These are phyloP conservation scores for Starmera pachycereana DNA, from an alignment of 805 yeast species.

Conservation along the genomic window DNA sequence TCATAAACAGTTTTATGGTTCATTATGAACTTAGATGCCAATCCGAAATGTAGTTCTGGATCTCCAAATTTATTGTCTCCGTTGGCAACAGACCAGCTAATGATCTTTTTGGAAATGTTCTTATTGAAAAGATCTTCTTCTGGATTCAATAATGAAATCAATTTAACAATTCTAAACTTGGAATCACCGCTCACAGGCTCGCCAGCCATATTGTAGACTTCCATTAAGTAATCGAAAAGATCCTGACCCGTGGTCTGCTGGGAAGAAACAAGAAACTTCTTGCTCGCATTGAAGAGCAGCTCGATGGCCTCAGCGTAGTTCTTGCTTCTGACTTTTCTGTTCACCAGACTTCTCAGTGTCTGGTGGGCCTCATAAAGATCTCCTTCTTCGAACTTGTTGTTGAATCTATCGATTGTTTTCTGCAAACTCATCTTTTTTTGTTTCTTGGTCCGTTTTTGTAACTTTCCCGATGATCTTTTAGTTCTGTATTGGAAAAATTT, in stretches of 20 bases:
- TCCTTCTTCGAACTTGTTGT: slow-evolving; percentile 55
- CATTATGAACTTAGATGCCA: slow-evolving; percentile 56
- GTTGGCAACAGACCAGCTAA: slow-evolving; percentile 52
- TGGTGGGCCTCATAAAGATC: slow-evolving; percentile 95
- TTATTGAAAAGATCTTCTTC: slow-evolving; percentile 50
- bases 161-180: slow-evolving; percentile 36
- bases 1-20: slow-evolving; percentile 39
- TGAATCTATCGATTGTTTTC: slow-evolving; percentile 55
- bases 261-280: slow-evolving; percentile 52
- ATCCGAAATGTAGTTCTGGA: slow-evolving; percentile 57
- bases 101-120: slow-evolving; percentile 55
- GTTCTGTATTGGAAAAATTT: no score
- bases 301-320: slow-evolving; percentile 66
- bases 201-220: slow-evolving; percentile 47
- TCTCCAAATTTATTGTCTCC: slow-evolving; percentile 57
- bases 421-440: slow-evolving; percentile 30
- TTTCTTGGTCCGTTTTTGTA: not conserved
- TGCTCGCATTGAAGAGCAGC: slow-evolving; percentile 60
- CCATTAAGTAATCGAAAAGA: slow-evolving; percentile 60
- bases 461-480: no score
- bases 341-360: slow-evolving; percentile 81
- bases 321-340: slow-evolving; percentile 64
- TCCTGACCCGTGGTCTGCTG: slow-evolving; percentile 82
- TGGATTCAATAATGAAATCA: slow-evolving; percentile 29
- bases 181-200: slow-evolving; percentile 31